phyloP scores from a whole-genome alignment of 2,329 filamentous ascomycete species.

The Colletotrichum sp. region DNA sequence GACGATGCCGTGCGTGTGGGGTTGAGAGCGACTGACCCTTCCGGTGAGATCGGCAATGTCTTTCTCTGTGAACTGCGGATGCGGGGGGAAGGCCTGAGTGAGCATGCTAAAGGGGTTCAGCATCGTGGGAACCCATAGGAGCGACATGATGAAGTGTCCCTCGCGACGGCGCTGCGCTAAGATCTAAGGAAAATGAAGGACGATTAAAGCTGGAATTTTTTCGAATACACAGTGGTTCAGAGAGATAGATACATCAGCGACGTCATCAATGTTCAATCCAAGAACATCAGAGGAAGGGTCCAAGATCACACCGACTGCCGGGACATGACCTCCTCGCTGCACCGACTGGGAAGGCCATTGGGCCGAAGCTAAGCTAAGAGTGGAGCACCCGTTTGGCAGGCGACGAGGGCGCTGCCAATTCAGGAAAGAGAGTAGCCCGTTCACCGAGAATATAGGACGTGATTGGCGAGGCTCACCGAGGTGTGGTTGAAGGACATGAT shows the following conservation, averaged over 20 bases:
- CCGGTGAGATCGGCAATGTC: conserved; percentile 44
- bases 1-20: neutral
- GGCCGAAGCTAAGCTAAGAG: conserved; percentile 9
- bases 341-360: neutral
- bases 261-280: neutral
- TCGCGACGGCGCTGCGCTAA: neutral
- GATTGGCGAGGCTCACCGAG: neutral
- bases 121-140: neutral
- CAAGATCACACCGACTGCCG: neutral
- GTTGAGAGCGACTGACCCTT: conserved; percentile 29
- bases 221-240: neutral
- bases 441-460: neutral
- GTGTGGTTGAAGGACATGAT: neutral
- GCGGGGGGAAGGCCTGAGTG: conserved; percentile 33
- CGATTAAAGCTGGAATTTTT: neutral
- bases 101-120: conserved; percentile 19
- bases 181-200: neutral
- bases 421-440: neutral
- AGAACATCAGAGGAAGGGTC: neutral
- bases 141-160: neutral
- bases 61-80: conserved; percentile 45
- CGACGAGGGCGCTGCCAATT: neutral
- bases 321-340: neutral
- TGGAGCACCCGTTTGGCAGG: neutral
- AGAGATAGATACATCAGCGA: neutral